phyloP scores from a whole-genome alignment of 2,329 filamentous ascomycete species.

The Neonectria ditissima region DNA sequence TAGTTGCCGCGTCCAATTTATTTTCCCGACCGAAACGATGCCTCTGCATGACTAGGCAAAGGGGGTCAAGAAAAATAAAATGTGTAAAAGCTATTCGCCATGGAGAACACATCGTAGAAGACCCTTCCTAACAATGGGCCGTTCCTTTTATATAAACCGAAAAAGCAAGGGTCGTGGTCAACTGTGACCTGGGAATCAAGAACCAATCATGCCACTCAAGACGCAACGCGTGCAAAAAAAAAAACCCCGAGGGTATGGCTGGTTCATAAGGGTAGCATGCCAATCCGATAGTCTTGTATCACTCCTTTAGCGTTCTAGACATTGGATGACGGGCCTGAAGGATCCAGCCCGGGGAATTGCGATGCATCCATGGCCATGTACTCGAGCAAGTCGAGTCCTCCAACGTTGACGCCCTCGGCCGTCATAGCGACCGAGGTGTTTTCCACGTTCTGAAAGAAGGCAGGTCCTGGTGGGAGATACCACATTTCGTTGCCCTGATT shows the following conservation, averaged over 20 bases:
- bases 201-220: constrained; percentile 9
- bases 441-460: constrained; percentile 74
- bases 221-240: neutral
- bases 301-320: neutral
- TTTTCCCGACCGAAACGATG: neutral
- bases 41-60: neutral
- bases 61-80: constrained; percentile 3
- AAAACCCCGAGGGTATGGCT: neutral
- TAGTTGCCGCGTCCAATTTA: neutral
- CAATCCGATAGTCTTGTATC: no score
- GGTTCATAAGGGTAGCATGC: neutral
- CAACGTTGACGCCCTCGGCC: constrained; percentile 74
- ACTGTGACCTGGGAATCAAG: neutral
- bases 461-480: constrained; percentile 73
- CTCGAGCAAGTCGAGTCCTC: constrained; percentile 74
- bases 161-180: neutral
- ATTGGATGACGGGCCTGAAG: constrained; percentile 41
- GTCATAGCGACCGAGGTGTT: constrained; percentile 73
- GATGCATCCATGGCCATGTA: constrained; percentile 73
- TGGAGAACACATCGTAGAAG: neutral
- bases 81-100: neutral
- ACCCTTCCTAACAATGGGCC: neutral
- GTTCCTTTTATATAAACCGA: neutral
- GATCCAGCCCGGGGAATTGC: constrained; percentile 54
- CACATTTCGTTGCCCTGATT: constrained; percentile 71